Evolutionary conservation across 345 rosid genomes (phyloP).

Genomic region (Clausena lansium): DNA sequence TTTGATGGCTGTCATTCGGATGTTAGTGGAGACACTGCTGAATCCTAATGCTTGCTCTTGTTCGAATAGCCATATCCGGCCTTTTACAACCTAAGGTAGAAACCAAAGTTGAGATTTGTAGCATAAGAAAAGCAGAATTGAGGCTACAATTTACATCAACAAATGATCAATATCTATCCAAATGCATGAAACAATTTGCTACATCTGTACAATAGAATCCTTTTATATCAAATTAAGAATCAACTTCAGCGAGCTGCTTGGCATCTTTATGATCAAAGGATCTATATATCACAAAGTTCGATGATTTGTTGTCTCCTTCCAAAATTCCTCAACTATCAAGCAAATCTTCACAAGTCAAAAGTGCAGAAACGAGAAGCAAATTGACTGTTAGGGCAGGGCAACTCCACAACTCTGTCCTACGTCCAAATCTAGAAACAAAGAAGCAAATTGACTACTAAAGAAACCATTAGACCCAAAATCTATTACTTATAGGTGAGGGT

Average conservation of each 20-base stretch:
- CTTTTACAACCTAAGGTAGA: constrained; percentile 68
- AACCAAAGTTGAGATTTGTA: not conserved
- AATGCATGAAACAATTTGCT: too few species aligned
- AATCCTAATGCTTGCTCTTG: constrained; percentile 98
- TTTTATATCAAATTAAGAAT: too few species aligned
- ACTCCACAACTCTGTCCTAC: not conserved
- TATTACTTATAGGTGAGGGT: too few species aligned
- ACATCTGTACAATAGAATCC: too few species aligned
- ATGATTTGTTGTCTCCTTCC: not conserved
- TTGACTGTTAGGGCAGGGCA: not conserved
- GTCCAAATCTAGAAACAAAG: not conserved
- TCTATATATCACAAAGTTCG: not conserved
- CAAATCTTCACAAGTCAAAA: not conserved
- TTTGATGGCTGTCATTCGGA: constrained; percentile 93
- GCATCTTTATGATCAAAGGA: not conserved
- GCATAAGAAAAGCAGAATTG: not conserved
- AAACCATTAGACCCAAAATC: not conserved
- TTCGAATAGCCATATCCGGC: constrained; percentile 88
- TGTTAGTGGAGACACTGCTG: constrained; percentile 94
- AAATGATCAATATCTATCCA: too few species aligned
- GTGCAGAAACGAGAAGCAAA: not conserved
- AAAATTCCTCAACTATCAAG: not conserved
- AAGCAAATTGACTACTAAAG: not conserved
- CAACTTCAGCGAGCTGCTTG: not conserved
- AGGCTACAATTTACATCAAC: not conserved